Base-by-base conservation (phyloP, 176 grass and related monocot genomes). In the Carex cristatella region DNA sequence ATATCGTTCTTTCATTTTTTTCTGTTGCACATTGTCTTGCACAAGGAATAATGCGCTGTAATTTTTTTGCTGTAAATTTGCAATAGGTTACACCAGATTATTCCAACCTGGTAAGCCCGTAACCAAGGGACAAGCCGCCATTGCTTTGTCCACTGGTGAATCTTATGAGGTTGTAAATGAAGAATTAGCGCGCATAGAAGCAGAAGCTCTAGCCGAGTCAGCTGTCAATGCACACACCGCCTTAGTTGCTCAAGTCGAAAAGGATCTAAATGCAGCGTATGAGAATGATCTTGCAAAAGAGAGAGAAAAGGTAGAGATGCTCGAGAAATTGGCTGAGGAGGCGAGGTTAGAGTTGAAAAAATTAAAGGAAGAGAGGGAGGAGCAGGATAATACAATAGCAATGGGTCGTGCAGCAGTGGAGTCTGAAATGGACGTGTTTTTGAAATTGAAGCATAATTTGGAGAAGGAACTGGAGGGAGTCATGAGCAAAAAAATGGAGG, bases 51-150 rank as follows among this genome's bases (percentile, higher is more conserved):
- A 76, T 76, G 12, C 60, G 65, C 28, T 62, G 13, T 67, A 83
- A 82, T 54, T 37, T 49, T 37, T 55, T 8, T 7, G 23, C 53
- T 79, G 19, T 84, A 49, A 58, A 65, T 42, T 18, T 75, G 19
- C 37, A 14, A 81, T 83, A 98, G 95, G 95, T 88, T 98, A 92
- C 82, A 98, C 93, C 70, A 94, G 95, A 73, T 88, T 95, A 66
- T 98, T 98, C 81, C 95, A 98, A 81, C 89, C 93, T n/a, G 85
- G 84, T 71, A 98, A 98, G 87, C 93, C 95, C 13, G 95, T 98
- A 81, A 98, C 91, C 5, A 98, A 95, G 90, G 92, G 91, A 90
- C 95, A 98, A 86, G 95, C 90, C 67, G 88, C 91, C 69, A 80
- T 98, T 85, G 91, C 93, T 48, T 84, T 98, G 84, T 90, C 95